Evolutionary conservation across 768 basidiomycete genomes (phyloP), one percentile per base, ranked within the genome.

Genomic region (Lepiota brunneoincarnata): DNA sequence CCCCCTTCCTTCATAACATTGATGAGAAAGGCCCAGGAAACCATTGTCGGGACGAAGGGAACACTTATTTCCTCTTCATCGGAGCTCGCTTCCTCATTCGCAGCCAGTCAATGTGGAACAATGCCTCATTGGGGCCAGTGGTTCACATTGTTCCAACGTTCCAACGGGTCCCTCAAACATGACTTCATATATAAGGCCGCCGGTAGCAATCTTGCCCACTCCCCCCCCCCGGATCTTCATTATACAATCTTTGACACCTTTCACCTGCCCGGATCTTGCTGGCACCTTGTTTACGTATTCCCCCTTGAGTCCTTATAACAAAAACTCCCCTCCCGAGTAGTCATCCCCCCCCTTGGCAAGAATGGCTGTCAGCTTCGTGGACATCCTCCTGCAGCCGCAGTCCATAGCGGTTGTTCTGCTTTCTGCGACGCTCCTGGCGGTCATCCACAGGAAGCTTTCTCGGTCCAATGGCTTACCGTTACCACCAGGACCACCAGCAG

Each of bases 401-500:
- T 59, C 61, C 26, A 63, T 74, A 14, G 69, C 70, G 3, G 63
- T 63, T 17, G 28, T 69, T 28, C 51, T 64, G 6, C 64, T 75
- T 15, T 66, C 65, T 49, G 41, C 68, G 3, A 69, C 66, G 6
- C 56, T 70, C 38, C 45, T 72, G 21, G 61, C 60, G 12, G 59
- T 67, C 47, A 60, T 74, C n/a, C 66, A 64, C 55, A 66, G 64
- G 26, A 61, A 59, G 4, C 44, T 69, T 28, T 63, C 58, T 0
- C 55, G 60, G 12, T 53, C 55, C 5, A 60, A 64, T 1, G 49
- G 53, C 18, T 52, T 63, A 10, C 71, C 70, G 1, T 65, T 78
- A 2, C 77, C 78, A 2, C 78, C 77, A 0, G 72, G 76, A 2
- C 78, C 78, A 4, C 69, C 74, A 1, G 69, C 70, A 4, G 67